These are phyloP conservation scores for Tulasnella sp. DNA, from an alignment of 768 basidiomycete species.

Conservation along the genomic window DNA sequence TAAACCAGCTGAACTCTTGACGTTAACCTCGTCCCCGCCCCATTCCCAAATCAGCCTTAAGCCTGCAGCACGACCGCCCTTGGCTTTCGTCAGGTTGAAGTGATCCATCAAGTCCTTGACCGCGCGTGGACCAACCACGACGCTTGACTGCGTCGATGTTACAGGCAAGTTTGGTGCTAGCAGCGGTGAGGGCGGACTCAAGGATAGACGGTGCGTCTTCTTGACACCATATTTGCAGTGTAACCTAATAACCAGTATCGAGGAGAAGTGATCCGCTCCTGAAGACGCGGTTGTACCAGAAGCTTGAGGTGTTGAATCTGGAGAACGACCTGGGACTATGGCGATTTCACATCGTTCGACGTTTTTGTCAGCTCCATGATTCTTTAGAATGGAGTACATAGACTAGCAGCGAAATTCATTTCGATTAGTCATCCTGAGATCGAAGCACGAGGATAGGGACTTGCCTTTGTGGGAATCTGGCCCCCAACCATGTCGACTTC, in stretches of 20 bases:
- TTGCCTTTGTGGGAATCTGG: slow-evolving; percentile 71
- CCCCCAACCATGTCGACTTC: slow-evolving; percentile 32
- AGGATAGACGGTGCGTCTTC: slow-evolving; percentile 76
- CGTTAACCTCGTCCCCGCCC: slow-evolving; percentile 60
- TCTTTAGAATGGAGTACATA: slow-evolving; percentile 72
- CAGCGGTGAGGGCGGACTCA: slow-evolving; percentile 61
- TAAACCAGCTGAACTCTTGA: slow-evolving; percentile 69
- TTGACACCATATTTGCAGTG: slow-evolving; percentile 85
- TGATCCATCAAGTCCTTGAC: slow-evolving; percentile 81
- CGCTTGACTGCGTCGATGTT: slow-evolving; percentile 58
- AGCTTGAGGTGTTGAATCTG: slow-evolving; percentile 36
- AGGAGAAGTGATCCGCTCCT: slow-evolving; percentile 62
- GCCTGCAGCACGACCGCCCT: slow-evolving; percentile 55
- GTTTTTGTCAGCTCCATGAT: slow-evolving; percentile 72
- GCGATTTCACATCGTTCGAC: slow-evolving; percentile 77
- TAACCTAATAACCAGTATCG: slow-evolving; percentile 69
- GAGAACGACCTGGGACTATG: slow-evolving; percentile 58
- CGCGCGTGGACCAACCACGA: slow-evolving; percentile 72
- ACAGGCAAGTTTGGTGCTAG: slow-evolving; percentile 71
- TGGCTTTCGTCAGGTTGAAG: slow-evolving; percentile 66
- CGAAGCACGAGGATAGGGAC: slow-evolving; percentile 30
- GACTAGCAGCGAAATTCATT: slow-evolving; percentile 49
- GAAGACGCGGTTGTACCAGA: slow-evolving; percentile 49
- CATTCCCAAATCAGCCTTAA: slow-evolving; percentile 86
- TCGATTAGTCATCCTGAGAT: neutral